Percentiles rank a stretch among this genome's conserved stretches.
Evolutionary conservation across 2,329 filamentous ascomycete genomes (phyloP).

Genomic region (Hymenoscyphus occultus): DNA sequence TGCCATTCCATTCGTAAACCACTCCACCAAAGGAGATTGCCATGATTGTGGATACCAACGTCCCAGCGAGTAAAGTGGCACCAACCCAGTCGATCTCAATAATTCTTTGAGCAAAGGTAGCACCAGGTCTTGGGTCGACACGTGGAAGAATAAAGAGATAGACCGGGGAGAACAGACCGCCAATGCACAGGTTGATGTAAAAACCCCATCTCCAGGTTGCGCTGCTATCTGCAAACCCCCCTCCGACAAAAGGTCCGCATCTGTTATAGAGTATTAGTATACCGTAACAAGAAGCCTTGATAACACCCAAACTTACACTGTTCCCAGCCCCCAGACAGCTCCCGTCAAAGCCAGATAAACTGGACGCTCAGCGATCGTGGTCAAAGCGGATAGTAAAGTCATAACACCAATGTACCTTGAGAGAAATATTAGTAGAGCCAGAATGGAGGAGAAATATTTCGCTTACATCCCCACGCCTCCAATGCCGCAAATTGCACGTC

Average conservation of each 20-base stretch:
- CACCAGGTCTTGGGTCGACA: conserved; percentile 31
- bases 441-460: not conserved
- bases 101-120: conserved; percentile 20
- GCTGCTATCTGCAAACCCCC: conserved; percentile 32
- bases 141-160: conserved; percentile 43
- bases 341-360: conserved; percentile 12
- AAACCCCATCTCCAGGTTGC: conserved; percentile 30
- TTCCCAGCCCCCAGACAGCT: conserved; percentile 14
- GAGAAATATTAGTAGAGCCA: not conserved
- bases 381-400: conserved; percentile 35
- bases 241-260: conserved; percentile 24
- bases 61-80: conserved; percentile 28
- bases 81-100: conserved; percentile 25
- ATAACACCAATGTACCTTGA: conserved; percentile 30
- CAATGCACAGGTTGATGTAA: conserved; percentile 52
- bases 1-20: conserved; percentile 25
- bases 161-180: conserved; percentile 36
- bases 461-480: conserved; percentile 18
- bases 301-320: not conserved
- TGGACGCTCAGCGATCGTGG: conserved; percentile 5
- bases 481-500: conserved; percentile 30
- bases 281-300: not conserved
- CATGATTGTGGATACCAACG: conserved; percentile 31
- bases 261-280: not conserved
- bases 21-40: conserved; percentile 32